These are phyloP conservation scores for Populus trichocarpa DNA, from an alignment of 441 rosid genomes.

Conservation along the genomic window DNA sequence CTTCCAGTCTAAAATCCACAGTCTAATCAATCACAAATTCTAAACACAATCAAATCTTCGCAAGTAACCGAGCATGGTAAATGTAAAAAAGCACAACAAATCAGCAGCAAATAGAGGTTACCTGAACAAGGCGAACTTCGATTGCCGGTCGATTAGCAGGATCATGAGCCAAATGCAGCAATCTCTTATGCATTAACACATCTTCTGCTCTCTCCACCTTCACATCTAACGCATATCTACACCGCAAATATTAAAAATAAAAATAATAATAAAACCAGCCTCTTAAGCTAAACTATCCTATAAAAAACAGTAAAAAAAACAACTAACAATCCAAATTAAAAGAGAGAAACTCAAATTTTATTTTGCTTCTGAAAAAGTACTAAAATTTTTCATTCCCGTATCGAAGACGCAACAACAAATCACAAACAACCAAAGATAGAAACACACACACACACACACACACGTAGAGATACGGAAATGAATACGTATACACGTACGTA, in stretches of 20 bases:
- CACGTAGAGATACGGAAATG: not conserved
- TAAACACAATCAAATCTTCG: conserved; percentile 1
- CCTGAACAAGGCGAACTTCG: conserved; percentile 88
- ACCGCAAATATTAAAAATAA: not conserved
- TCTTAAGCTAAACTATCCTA: not conserved
- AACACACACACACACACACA: not conserved
- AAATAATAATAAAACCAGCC: not conserved
- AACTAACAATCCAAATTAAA: not conserved
- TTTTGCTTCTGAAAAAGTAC: not conserved
- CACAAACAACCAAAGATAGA: not conserved
- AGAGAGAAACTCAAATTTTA: not conserved
- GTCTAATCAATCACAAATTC: not conserved
- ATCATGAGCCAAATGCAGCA: conserved; percentile 74
- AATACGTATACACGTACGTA: conserved; percentile 15
- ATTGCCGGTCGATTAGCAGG: conserved; percentile 74
- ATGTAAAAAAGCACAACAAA: not conserved
- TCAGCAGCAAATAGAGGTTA: conserved; percentile 3
- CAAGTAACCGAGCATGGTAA: not conserved
- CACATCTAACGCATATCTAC: conserved; percentile 85
- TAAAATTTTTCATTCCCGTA: not conserved
- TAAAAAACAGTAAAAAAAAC: not conserved
- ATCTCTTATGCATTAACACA: conserved; percentile 75
- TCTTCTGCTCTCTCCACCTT: conserved; percentile 98
- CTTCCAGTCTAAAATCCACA: not conserved
- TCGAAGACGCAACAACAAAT: conserved; percentile 3